Evolutionary conservation across 768 basidiomycete genomes (phyloP), one percentile per base, ranked within the genome.

Genomic region (Leucosporidium yakuticum): DNA sequence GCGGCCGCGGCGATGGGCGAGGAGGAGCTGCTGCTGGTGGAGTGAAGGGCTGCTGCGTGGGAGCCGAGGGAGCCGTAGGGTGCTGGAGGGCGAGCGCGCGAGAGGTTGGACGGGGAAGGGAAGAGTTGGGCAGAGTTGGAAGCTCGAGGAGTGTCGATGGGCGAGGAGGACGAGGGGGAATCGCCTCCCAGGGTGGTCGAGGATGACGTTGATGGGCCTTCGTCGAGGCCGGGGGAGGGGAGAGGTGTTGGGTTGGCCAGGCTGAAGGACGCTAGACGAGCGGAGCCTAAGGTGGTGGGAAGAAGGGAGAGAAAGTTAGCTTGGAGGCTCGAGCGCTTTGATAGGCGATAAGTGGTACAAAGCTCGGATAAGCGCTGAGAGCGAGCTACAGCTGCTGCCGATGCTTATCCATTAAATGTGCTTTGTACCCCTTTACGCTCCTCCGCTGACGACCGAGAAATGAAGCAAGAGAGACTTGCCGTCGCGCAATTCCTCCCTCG

Each of bases 401-500:
- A 58, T 19, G 2, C 21, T 21, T 19, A 32, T 58, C 21, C 31
- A 32, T 23, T 9, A 9, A 32, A 21, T 58, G 25, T 47, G 11
- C 9, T 36, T 57, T 32, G 4, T n/a, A 21, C 21, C 23, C 32
- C 57, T 39, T 36, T 27, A 0, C 23, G 23, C 20, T 12, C 57
- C 57, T n/a, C 17, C 2, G 3, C 50, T n/a, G n/a, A 44, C 21
- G 20, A 2, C n/a, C 23, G 32, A 51, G 47, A 51, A 19, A 39
- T 32, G 36, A n/a, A 39, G 17, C 7, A 4, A 6, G 20, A 6
- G 23, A 19, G 27, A 66, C 70, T 58, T 25, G 69, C 72, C 69
- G 36, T 73, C 72, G 9, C 72, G 36, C 2, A 73, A 54, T 34
- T 73, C 72, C 32, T 73, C 72, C 25, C 69, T 25, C 23, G 72